These are phyloP conservation scores for Pleurotus sapidus DNA, from an alignment of 768 basidiomycete species.

Conservation along the genomic window DNA sequence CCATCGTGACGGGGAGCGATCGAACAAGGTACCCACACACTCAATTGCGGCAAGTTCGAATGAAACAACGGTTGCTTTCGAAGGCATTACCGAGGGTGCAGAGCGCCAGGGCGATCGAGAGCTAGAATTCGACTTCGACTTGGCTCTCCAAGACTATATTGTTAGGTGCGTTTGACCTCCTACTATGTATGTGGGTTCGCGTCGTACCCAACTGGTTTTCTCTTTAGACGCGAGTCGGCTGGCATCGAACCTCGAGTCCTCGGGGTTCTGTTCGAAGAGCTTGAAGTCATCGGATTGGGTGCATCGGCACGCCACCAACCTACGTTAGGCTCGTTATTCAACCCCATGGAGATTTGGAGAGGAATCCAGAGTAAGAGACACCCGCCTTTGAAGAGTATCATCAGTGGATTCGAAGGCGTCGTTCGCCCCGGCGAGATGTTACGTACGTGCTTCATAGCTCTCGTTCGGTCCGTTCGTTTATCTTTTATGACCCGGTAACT, in stretches of 20 bases:
- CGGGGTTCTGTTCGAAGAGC: slow-evolving; percentile 56
- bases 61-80: not conserved
- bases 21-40: not conserved
- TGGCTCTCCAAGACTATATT: not conserved
- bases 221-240: slow-evolving; percentile 40
- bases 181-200: not conserved
- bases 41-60: not conserved
- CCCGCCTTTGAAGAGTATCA: slow-evolving; percentile 60
- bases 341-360: slow-evolving; percentile 43
- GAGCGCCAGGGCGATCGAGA: not conserved
- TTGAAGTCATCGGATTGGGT: slow-evolving; percentile 59
- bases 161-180: not conserved
- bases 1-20: not conserved
- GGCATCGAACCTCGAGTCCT: slow-evolving; percentile 50
- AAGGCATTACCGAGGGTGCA: not conserved
- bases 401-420: slow-evolving; percentile 61
- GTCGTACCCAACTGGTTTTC: not conserved
- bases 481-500: not conserved
- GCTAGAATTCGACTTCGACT: slow-evolving; percentile 2
- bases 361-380: slow-evolving; percentile 47
- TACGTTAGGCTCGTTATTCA: slow-evolving; percentile 58
- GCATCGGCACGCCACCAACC: slow-evolving; percentile 50
- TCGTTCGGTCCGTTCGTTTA: not conserved
- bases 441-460: slow-evolving; percentile 41
- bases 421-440: slow-evolving; percentile 76